Evolutionary conservation across 2,329 filamentous ascomycete genomes (phyloP), one percentile per base, ranked within the genome.

Genomic region (Myriosclerotinia duriaeana): DNA sequence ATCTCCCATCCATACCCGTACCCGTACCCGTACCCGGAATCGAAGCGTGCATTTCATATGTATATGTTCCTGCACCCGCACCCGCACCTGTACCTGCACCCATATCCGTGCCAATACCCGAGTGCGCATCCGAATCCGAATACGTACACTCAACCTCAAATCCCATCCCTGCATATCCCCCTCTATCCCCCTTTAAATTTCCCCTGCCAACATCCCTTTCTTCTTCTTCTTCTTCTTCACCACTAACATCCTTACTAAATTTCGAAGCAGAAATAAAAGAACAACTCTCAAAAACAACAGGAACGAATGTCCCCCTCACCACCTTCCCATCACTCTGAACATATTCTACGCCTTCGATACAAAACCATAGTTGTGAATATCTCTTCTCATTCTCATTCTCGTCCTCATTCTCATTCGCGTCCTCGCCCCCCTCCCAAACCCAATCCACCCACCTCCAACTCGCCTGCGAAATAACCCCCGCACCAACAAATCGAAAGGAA

Each of bases 401-500:
- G 20, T 64, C 22, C 8, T 5, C 34, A 1, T 12, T 22, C 22
- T 44, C n/a, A 26, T 26, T 22, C 15, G 1, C 14, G 12, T 34
- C 6, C 1, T 22, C 4, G 7, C 30, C 30, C 7, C 17, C 42
- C 8, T 36, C 1, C 11, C 9, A 46, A 15, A 14, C 12, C 44
- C 30, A 20, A 5, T 26, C n/a, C 8, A 17, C 12, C 3, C 15
- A 64, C 12, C 40, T 86, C 86, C 67, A 85, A 75, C 1, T 89
- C 82, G 0, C 84, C 85, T 67, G 89, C 86, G 20, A 89, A 81
- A 72, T 85, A 88, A 1, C 89, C 78, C 0, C 85, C 85, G 20
- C 85, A 78, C 70, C 82, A 80, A 44, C 77, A 80, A 36, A 38
- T 66, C 73, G 53, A 68, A 63, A 50, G 1, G 38, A 34, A 30